Evolutionary conservation across 163 green algal species (phyloP).

Genomic region (Scenedesmus sp.): DNA sequence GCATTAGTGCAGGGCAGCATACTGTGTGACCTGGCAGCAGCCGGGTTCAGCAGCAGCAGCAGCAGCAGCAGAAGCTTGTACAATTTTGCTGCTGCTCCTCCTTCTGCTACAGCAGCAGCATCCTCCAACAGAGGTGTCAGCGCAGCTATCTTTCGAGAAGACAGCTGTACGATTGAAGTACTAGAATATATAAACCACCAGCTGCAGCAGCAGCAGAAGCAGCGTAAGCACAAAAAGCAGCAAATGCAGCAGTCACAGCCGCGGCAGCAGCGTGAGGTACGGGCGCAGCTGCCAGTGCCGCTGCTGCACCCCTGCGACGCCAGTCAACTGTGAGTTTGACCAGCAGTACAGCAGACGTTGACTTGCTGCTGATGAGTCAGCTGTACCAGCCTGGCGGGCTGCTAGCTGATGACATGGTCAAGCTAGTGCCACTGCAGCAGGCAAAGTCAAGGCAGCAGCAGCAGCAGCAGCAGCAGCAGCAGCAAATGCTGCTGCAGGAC

Average conservation of each 20-base stretch:
- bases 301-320: constrained; percentile 41
- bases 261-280: not conserved
- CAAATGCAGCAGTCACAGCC: constrained; percentile 41
- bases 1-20: constrained; percentile 41
- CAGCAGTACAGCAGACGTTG: constrained; percentile 23
- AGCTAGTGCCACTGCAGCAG: not conserved
- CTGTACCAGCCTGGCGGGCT: constrained; percentile 40
- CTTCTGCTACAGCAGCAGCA: not conserved
- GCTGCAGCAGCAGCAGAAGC: constrained; percentile 4
- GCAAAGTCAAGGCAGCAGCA: not conserved
- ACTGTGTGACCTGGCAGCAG: constrained; percentile 40
- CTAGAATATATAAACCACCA: not conserved
- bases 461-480: constrained; percentile 31
- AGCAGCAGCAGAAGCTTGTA: constrained; percentile 18
- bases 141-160: not conserved
- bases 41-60: constrained; percentile 33
- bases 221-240: constrained; percentile 52
- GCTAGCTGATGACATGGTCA: constrained; percentile 20
- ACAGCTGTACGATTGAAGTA: constrained; percentile 27
- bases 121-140: not conserved
- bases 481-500: not conserved
- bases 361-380: constrained; percentile 53
- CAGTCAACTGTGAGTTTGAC: not conserved
- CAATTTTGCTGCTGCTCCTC: constrained; percentile 10
- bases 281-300: not conserved